A percentile compares a stretch with the other conserved stretches of the same genome.
These are phyloP conservation scores for Furcasterigmium furcatum DNA, from an alignment of 2,329 filamentous ascomycete species.

Conservation along the genomic window DNA sequence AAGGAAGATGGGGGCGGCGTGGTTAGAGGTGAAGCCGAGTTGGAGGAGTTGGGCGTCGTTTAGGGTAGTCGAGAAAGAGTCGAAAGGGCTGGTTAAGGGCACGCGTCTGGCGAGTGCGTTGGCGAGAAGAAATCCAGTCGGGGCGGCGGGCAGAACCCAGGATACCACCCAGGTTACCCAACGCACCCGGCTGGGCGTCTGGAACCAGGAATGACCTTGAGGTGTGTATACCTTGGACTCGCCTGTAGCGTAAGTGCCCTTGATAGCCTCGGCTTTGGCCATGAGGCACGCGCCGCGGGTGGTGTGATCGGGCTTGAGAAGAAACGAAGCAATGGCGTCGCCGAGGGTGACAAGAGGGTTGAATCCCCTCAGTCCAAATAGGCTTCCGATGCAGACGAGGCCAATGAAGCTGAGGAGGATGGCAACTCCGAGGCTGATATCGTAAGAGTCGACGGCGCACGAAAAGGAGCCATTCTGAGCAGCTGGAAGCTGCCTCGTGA, in stretches of 20 bases:
- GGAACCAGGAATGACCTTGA: conserved; percentile 39
- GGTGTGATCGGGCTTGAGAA: conserved; percentile 38
- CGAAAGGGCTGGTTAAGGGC: conserved; percentile 29
- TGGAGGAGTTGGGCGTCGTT: conserved; percentile 8
- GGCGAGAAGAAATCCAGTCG: conserved; percentile 35
- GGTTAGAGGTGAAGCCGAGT: conserved; percentile 10
- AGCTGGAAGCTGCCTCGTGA: not conserved
- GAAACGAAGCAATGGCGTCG: conserved; percentile 48
- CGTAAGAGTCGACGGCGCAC: conserved; percentile 37
- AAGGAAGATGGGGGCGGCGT: conserved; percentile 31
- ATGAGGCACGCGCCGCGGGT: conserved; percentile 42
- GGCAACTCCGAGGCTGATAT: conserved; percentile 36
- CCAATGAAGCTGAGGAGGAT: conserved; percentile 38
- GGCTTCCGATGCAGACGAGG: conserved; percentile 24
- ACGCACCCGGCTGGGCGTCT: conserved; percentile 34
- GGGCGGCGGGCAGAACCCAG: conserved; percentile 32
- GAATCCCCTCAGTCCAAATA: conserved; percentile 26
- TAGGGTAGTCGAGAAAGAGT: conserved; percentile 24
- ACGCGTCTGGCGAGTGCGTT: conserved; percentile 21
- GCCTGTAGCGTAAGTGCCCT: conserved; percentile 35
- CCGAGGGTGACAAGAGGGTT: conserved; percentile 46
- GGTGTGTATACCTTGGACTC: conserved; percentile 28
- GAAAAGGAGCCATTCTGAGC: not conserved
- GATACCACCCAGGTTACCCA: conserved; percentile 37
- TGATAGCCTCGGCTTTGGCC: conserved; percentile 39